Percentiles rank a stretch among this genome's conserved stretches.
Conservation (phyloP, 1,284 basidiomycete species). For the Trichosporon coremiiforme region DNA sequence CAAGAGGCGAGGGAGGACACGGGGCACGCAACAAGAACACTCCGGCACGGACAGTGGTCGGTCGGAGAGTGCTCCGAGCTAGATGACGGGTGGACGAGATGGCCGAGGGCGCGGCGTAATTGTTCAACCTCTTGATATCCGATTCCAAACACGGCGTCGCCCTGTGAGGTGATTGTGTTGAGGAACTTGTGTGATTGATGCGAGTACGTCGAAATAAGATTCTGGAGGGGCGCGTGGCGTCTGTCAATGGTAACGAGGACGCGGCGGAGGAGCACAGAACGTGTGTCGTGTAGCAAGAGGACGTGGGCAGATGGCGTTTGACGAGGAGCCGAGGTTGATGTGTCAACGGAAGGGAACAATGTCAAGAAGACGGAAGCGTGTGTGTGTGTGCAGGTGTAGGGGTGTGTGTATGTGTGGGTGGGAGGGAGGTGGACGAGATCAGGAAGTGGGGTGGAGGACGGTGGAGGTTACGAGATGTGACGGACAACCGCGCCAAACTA, state of each 20-base stretch:
- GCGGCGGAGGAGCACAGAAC: background rate
- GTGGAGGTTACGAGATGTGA: constrained; percentile 10
- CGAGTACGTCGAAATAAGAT: constrained; percentile 1
- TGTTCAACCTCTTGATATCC: background rate
- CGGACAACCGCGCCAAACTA: background rate
- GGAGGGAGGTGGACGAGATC: background rate
- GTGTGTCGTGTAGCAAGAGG: background rate
- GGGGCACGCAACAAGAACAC: constrained; percentile 13
- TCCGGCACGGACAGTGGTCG: constrained; percentile 14
- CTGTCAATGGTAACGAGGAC: background rate
- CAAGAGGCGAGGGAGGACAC: constrained; percentile 7
- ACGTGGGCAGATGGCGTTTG: constrained; percentile 10
- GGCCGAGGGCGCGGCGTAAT: constrained; percentile 4
- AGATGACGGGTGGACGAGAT: background rate
- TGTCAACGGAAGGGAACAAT: constrained; percentile 16
- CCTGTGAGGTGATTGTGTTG: constrained; percentile 1
- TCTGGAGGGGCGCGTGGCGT: constrained; percentile 12
- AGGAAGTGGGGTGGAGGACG: constrained; percentile 1
- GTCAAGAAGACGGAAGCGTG: background rate
- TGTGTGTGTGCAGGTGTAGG: no score
- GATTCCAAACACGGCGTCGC: constrained; percentile 10
- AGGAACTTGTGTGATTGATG: constrained; percentile 8
- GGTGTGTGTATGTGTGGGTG: constrained; percentile 2
- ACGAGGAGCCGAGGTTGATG: constrained; percentile 8
- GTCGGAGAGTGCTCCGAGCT: constrained; percentile 2